These are phyloP conservation scores for Copromyces sp. DNA, from an alignment of 495 filamentous ascomycete genomes.

Conservation along the genomic window DNA sequence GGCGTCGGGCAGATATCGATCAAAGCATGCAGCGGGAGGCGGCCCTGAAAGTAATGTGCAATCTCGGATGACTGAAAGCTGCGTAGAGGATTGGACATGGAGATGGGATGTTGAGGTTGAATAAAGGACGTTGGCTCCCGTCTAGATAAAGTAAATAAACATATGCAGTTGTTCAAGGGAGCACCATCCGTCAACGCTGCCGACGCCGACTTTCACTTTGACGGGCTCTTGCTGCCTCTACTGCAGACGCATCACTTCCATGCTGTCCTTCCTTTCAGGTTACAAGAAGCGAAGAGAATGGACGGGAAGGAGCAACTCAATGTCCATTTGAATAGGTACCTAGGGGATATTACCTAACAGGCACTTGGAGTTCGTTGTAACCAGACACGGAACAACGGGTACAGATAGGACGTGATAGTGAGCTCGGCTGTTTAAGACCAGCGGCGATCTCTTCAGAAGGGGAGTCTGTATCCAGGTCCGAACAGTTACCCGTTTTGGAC, in stretches of 20 bases:
- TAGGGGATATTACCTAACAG: neutral
- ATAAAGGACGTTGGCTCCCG: neutral
- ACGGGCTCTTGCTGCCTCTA: neutral
- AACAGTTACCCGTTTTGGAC: no score
- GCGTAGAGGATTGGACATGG: neutral
- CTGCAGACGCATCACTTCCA: neutral
- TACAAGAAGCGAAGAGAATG: neutral
- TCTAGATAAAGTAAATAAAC: neutral
- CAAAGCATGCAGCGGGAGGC: neutral
- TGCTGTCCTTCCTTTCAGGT: neutral
- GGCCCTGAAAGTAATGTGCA: neutral
- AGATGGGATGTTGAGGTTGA: neutral
- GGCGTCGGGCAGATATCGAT: neutral
- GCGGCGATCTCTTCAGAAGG: neutral
- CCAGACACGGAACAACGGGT: neutral
- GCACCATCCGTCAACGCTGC: neutral
- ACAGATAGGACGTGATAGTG: neutral
- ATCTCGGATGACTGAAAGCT: neutral
- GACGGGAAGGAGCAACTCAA: neutral
- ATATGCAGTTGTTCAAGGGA: neutral
- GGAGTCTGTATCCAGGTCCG: no score
- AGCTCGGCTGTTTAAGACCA: neutral
- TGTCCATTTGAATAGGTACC: neutral
- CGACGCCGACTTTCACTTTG: neutral
- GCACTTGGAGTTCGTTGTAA: neutral